A percentile compares a stretch with the other conserved stretches of the same genome.
phyloP scores from a whole-genome alignment of 2,329 filamentous ascomycete genomes.

The Drechslera avenae region DNA sequence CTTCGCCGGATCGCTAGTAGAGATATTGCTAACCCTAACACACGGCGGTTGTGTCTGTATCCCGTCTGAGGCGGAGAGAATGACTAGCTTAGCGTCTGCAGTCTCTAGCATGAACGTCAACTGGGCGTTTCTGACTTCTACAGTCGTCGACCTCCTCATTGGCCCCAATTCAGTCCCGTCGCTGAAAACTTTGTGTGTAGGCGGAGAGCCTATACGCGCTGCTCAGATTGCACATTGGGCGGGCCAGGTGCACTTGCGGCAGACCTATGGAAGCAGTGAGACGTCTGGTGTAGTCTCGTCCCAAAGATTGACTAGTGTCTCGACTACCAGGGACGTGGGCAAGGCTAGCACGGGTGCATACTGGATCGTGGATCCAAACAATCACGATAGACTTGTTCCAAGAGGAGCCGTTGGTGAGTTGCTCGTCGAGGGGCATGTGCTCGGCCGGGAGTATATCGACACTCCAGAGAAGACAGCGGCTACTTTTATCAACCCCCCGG shows the following conservation, averaged over 20 bases:
- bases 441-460: conserved; percentile 32
- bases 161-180: no score
- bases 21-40: conserved; percentile 56
- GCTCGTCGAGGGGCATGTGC: conserved; percentile 27
- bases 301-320: no score
- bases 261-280: no score
- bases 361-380: conserved; percentile 32
- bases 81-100: conserved; percentile 53
- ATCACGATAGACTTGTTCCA: conserved; percentile 25
- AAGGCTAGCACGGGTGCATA: neutral
- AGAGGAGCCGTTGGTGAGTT: conserved; percentile 30
- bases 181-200: neutral
- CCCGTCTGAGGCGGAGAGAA: conserved; percentile 57
- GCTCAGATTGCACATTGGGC: no score
- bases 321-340: no score
- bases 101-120: neutral
- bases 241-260: no score
- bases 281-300: no score
- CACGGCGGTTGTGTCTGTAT: conserved; percentile 57
- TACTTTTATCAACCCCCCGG: conserved; percentile 17
- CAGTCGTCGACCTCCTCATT: neutral
- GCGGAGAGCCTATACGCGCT: neutral
- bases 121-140: neutral
- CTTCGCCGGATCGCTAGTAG: conserved; percentile 58
- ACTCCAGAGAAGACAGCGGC: conserved; percentile 19